phyloP scores from a whole-genome alignment of 2,329 filamentous ascomycete genomes.

The Elsinoe fawcettii region DNA sequence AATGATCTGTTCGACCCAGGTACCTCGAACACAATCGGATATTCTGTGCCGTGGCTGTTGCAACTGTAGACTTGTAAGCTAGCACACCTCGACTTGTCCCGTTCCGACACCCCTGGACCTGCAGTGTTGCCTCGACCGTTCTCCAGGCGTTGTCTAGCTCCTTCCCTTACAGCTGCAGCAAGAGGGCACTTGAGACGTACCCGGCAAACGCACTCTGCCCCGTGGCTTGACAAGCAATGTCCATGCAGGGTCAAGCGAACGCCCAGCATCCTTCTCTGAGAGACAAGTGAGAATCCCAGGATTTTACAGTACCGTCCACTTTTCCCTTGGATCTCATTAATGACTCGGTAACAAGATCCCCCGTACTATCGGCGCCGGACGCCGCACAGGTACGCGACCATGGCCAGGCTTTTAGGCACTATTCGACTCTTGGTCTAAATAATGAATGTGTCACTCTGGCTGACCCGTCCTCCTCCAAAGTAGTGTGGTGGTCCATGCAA shows the following conservation, averaged over 20 bases:
- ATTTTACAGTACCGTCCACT: not conserved
- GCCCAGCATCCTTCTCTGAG: not conserved
- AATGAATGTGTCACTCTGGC: not conserved
- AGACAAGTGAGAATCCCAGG: not conserved
- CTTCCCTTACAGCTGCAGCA: not conserved
- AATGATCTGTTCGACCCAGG: too few relatives aligned
- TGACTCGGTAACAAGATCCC: not conserved
- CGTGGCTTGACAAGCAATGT: slow-evolving; percentile 2
- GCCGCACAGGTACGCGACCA: not conserved
- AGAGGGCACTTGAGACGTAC: not conserved
- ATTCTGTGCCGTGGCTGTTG: not conserved
- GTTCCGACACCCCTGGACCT: not conserved
- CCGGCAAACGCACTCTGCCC: not conserved
- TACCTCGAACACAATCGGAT: not conserved
- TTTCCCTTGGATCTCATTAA: not conserved
- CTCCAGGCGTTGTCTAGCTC: not conserved
- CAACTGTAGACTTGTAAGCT: not conserved
- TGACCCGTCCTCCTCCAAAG: not conserved
- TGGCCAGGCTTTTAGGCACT: not conserved
- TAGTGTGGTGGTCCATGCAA: slow-evolving; percentile 4
- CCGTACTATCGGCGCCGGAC: not conserved
- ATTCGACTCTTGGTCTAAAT: not conserved
- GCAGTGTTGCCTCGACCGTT: slow-evolving; percentile 2
- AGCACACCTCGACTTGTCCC: not conserved
- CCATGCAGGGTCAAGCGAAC: slow-evolving; percentile 1